Evolutionary conservation across 2,329 filamentous ascomycete genomes (phyloP).

Genomic region (Aspergillus terreus): DNA sequence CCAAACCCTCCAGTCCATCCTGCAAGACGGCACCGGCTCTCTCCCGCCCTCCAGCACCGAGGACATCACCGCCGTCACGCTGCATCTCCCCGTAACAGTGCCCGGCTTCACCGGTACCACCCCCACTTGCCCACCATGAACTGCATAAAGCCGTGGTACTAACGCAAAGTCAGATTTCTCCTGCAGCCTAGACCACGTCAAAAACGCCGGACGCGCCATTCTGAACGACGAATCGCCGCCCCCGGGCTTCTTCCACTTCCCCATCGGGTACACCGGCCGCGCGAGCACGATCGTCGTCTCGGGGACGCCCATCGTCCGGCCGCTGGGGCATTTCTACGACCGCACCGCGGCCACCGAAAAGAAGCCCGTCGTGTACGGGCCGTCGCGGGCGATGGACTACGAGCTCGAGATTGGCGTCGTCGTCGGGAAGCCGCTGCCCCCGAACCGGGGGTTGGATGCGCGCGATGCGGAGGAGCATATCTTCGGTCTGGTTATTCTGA

Average conservation of each 20-base stretch:
- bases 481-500: conserved; percentile 60
- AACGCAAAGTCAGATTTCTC: conserved; percentile 35
- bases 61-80: conserved; percentile 37
- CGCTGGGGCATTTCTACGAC: conserved; percentile 37
- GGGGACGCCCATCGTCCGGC: conserved; percentile 47
- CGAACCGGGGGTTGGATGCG: conserved; percentile 36
- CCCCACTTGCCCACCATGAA: conserved; percentile 35
- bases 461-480: conserved; percentile 57
- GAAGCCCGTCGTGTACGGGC: conserved; percentile 18
- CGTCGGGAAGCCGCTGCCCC: conserved; percentile 39
- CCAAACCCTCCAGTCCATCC: conserved; percentile 29
- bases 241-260: conserved; percentile 47
- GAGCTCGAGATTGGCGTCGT: conserved; percentile 45
- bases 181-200: conserved; percentile 29
- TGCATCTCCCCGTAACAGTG: conserved; percentile 55
- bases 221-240: conserved; percentile 22
- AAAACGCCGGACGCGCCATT: conserved; percentile 23
- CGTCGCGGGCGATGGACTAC: conserved; percentile 33
- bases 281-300: conserved; percentile 52
- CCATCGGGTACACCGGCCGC: conserved; percentile 53
- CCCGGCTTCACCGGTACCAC: conserved; percentile 55
- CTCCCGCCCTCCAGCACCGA: conserved; percentile 17
- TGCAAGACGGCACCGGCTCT: conserved; percentile 4
- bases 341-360: conserved; percentile 12
- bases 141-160: conserved; percentile 36